Conservation (phyloP, 2,329 filamentous ascomycete genomes). For the Byssothecium circinans region DNA sequence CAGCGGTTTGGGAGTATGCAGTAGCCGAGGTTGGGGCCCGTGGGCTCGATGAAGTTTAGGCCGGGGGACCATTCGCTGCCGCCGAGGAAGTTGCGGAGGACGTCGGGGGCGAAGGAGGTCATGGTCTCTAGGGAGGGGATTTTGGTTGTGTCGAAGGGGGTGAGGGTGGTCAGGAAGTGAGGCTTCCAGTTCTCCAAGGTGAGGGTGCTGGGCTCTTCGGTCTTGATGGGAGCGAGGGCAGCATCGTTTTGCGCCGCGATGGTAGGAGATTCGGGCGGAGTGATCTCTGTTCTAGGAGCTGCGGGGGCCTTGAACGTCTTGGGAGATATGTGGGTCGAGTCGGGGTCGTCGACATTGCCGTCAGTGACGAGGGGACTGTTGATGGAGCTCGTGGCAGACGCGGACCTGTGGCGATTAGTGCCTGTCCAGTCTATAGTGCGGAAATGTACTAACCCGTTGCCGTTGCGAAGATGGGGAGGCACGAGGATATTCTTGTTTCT, state of each 20-base stretch:
- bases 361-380: constrained; percentile 20
- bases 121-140: constrained; percentile 27
- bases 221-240: constrained; percentile 13
- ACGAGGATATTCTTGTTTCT: constrained; percentile 8
- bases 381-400: not conserved
- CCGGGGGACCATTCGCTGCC: constrained; percentile 47
- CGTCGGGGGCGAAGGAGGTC: constrained; percentile 43
- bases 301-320: constrained; percentile 14
- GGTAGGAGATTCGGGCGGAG: not conserved
- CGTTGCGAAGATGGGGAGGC: constrained; percentile 21
- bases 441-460: constrained; percentile 8
- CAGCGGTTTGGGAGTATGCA: constrained; percentile 37
- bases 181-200: constrained; percentile 38
- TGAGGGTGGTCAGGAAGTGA: constrained; percentile 38
- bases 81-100: constrained; percentile 42
- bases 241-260: constrained; percentile 8
- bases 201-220: constrained; percentile 9
- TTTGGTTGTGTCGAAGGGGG: constrained; percentile 11
- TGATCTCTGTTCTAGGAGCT: constrained; percentile 5
- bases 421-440: not conserved
- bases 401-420: constrained; percentile 1
- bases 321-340: not conserved
- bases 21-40: constrained; percentile 5
- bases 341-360: constrained; percentile 19
- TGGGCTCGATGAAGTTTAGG: constrained; percentile 39